Conservation (phyloP, 2,329 filamentous ascomycete species). For the Aspergillus ibericus region DNA sequence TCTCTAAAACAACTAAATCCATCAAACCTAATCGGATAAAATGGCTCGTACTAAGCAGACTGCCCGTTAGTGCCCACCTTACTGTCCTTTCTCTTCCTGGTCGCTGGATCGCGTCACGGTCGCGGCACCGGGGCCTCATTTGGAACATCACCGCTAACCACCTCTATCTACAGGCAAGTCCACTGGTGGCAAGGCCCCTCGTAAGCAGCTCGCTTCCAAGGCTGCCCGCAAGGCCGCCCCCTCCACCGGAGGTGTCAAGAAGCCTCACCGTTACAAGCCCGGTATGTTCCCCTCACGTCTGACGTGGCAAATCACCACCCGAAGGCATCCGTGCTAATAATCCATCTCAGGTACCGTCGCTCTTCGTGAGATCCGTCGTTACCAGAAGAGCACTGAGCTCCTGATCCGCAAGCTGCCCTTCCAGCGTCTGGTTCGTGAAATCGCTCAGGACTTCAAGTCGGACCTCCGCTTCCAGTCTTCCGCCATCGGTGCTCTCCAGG, state of each 20-base stretch:
- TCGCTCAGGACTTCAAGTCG: constrained; percentile 93
- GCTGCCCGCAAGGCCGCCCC: constrained; percentile 97
- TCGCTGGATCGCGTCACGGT: constrained; percentile 17
- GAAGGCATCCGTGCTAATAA: constrained; percentile 25
- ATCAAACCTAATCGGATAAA: constrained; percentile 33
- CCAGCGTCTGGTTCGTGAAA: constrained; percentile 95
- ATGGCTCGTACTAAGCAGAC: constrained; percentile 57
- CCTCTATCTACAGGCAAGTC: constrained; percentile 61
- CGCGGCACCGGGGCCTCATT: constrained; percentile 19
- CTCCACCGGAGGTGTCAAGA: constrained; percentile 95
- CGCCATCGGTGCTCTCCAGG: constrained; percentile 94
- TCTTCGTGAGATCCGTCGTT: constrained; percentile 96
- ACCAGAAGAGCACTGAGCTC: constrained; percentile 96
- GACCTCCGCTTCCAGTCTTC: constrained; percentile 97
- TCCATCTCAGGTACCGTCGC: constrained; percentile 71
- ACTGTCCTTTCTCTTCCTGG: constrained; percentile 20
- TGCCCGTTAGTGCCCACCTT: constrained; percentile 47
- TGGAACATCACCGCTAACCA: constrained; percentile 28
- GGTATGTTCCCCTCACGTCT: constrained; percentile 48
- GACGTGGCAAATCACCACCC: neutral
- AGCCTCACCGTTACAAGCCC: constrained; percentile 87
- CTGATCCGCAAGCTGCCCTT: constrained; percentile 97
- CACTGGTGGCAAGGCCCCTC: constrained; percentile 70
- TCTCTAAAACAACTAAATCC: constrained; percentile 29
- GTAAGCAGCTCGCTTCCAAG: constrained; percentile 99